Base-by-base conservation (phyloP, 2,329 filamentous ascomycete species). In the Fusarium sp. region DNA sequence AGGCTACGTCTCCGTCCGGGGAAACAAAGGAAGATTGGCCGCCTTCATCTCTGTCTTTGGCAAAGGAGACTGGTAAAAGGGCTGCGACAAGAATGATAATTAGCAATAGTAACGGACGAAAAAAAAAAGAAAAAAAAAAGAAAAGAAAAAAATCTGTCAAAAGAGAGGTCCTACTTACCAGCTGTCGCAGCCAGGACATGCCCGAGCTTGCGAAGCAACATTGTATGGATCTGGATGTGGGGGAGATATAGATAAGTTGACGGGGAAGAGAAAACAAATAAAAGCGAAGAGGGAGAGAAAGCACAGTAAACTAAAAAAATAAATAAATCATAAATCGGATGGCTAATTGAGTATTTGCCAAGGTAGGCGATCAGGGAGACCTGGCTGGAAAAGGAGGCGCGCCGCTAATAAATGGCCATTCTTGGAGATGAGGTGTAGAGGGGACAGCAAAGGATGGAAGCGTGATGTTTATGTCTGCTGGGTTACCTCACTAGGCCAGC, bases 1-100 rank as follows among this genome's bases (percentile, higher is more conserved):
- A 89, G n/a, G 80, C 79, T 61, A 87, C 75, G 23, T 81, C 79
- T 54, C 81, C 77, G 62, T 83, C 79, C 58, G 80, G 80, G 4
- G 85, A 81, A 49, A 85, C 75, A 52, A 87, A 87, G 49, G 80
- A 81, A 11, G 83, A 83, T 57, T 83, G 82, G 49, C 77, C 77
- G 35, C 73, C 68, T 32, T 73, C 68, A 70, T 78, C 77, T 65
- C 77, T 74, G 41, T 73, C 60, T 46, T 71, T 65, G 46, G 80
- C 80, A 37, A 73, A 50, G 5, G 73, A 62, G 33, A 70, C 49
- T 20, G 76, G 73, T 12, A 76, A 50, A 14, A 79, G 54, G 55
- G 71, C 77, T 79, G 61, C n/a, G 9, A 46, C 15, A 20, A 30
- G n/a, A 64, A 11, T 4, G 5, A 7, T 18, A 42, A 38, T 73